Base-by-base conservation (phyloP, 495 filamentous ascomycete genomes). In the Penicillium maclennaniae region DNA sequence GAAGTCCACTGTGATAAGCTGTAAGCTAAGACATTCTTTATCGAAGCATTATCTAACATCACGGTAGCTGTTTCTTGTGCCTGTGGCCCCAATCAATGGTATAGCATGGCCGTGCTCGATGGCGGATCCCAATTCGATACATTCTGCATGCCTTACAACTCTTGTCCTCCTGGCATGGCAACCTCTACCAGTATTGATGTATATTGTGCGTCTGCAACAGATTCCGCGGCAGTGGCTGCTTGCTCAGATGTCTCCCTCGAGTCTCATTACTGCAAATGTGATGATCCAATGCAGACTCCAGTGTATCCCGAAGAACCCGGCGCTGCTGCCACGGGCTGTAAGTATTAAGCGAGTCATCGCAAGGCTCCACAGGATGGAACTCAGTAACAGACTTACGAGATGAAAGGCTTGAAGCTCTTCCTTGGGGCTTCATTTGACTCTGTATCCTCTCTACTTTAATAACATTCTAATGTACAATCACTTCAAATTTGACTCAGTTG, bases 71-170 rank as follows among this genome's bases (percentile, higher is more conserved):
- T 66, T 19, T 59, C 54, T 12, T 68, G 65, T 41, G 49, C 55
- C 15, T 68, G 65, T 47, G 49, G 53, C 15, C 6, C 41, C 3
- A 46, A 61, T 44, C 60, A 68, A 47, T 68, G 57, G 59, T 63
- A 66, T 31, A 66, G 62, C 46, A 56, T 55, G 51, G 51, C 57
- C 3, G 21, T 50, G 16, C 37, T 45, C 0, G 48, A 53, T 5
- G 58, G 53, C 2, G 23, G 21, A 0, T 54, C 53, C 7, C 28
- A 26, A 12, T n/a, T 58, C 5, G 54, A 66, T 4, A 63, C 49
- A 2, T 68, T 59, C 60, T 68, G 65, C 42, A 68, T 68, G 65
- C 62, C 62, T 0, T 34, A 59, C 28, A 41, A 38, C 26, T 58
- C 37, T 12, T 66, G 63, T 45, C 60, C 60, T 17, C 55, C 50